Conservation (phyloP, 306 rosid species). For the Medicago lupulina region DNA sequence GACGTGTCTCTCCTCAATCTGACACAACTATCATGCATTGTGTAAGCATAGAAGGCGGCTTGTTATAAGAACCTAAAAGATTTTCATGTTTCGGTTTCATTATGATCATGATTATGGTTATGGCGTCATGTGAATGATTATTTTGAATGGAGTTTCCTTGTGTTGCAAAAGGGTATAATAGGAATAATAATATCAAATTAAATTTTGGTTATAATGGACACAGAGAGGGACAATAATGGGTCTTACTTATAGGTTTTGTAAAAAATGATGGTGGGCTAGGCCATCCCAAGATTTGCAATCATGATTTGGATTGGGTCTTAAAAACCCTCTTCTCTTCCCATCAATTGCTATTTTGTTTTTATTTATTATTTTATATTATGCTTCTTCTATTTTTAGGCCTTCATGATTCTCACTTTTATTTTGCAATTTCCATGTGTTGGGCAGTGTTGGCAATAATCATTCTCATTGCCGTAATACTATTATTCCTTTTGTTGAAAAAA, state of each 20-base stretch:
- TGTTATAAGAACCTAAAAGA: slow-evolving; percentile 67
- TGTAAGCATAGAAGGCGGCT: slow-evolving; percentile 98
- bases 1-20: slow-evolving; percentile 56
- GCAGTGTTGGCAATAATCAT: slow-evolving; percentile 69
- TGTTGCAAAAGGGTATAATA: slow-evolving; percentile 44
- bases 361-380: slow-evolving; percentile 19
- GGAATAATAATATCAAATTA: slow-evolving; percentile 31
- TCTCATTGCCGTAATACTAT: slow-evolving; percentile 39
- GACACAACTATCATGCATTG: slow-evolving; percentile 95
- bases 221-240: slow-evolving; percentile 70
- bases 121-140: slow-evolving; percentile 83
- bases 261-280: slow-evolving; percentile 99
- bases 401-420: slow-evolving; percentile 45
- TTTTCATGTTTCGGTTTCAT: slow-evolving; percentile 53
- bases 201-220: neutral
- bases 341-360: slow-evolving; percentile 49
- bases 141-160: slow-evolving; percentile 36
- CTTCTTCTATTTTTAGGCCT: slow-evolving; percentile 51
- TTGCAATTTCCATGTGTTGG: slow-evolving; percentile 56
- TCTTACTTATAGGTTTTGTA: slow-evolving; percentile 66
- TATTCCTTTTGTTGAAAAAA: slow-evolving; percentile 43
- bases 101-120: slow-evolving; percentile 40
- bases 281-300: slow-evolving; percentile 98
- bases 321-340: slow-evolving; percentile 49
- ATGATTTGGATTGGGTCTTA: slow-evolving; percentile 91